Evolutionary conservation across 768 basidiomycete species (phyloP).

Genomic region (Phanerodontia chrysosporium): DNA sequence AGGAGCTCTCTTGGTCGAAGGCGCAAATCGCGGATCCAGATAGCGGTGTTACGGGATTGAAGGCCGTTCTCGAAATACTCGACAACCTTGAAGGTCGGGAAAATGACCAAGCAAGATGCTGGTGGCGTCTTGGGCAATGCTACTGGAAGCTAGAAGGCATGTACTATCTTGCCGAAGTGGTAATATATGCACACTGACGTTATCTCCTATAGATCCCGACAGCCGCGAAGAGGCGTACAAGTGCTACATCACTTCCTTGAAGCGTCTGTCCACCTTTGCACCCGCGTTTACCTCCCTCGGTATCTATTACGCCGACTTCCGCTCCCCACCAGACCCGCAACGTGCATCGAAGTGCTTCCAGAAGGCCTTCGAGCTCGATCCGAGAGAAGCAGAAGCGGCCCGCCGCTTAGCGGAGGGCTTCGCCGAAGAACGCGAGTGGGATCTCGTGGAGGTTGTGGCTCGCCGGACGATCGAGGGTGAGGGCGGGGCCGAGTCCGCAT

Average conservation of each 20-base stretch:
- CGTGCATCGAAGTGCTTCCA: slow-evolving; percentile 95
- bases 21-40: slow-evolving; percentile 48
- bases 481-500: slow-evolving; percentile 56
- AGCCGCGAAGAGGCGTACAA: slow-evolving; percentile 66
- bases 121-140: slow-evolving; percentile 82
- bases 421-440: slow-evolving; percentile 92
- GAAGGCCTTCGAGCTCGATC: slow-evolving; percentile 95
- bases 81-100: slow-evolving; percentile 43
- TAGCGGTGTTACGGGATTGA: slow-evolving; percentile 43
- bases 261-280: slow-evolving; percentile 70
- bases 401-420: slow-evolving; percentile 81
- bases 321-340: slow-evolving; percentile 70
- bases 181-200: not conserved
- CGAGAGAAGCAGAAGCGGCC: slow-evolving; percentile 83
- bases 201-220: slow-evolving; percentile 31
- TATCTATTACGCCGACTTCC: slow-evolving; percentile 74
- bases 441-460: slow-evolving; percentile 92
- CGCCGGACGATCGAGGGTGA: slow-evolving; percentile 90
- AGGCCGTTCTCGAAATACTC: slow-evolving; percentile 42
- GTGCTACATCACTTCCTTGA: slow-evolving; percentile 75
- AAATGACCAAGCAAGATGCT: slow-evolving; percentile 67
- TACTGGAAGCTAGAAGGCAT: slow-evolving; percentile 70
- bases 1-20: slow-evolving; percentile 85
- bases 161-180: slow-evolving; percentile 18
- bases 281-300: slow-evolving; percentile 94